Evolutionary conservation across 768 basidiomycete genomes (phyloP), one percentile per base, ranked within the genome.

Genomic region (Kwoniella sp.): DNA sequence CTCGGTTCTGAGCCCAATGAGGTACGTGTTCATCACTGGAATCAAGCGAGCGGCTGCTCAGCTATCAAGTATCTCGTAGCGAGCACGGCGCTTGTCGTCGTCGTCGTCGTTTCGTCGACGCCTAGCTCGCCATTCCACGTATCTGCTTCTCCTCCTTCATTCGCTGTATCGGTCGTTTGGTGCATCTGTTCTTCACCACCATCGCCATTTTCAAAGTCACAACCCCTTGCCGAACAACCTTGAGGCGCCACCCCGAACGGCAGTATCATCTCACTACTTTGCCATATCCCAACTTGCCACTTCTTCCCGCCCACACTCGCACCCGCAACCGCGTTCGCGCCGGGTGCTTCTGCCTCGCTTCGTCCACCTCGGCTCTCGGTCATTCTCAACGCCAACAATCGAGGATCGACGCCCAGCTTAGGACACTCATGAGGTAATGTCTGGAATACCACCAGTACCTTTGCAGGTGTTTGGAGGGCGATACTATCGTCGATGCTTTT

Each of bases 61-160:
- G 68, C 74, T 26, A 75, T 72, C 9, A 76, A 56, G 54, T 76
- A 76, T 47, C 74, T 52, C 41, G 68, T 66, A 0, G 62, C 72
- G 30, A 76, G 64, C 3, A 73, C 11, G 8, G 60, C 67, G 17
- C 2, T 48, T 23, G 31, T 58, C 7, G 22, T 0, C 15, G 22
- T 17, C 37, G 41, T 58, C 50, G 31, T 28, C 52, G 47, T 56
- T 13, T 38, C 54, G 4, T 26, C 37, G n/a, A n/a, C n/a, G n/a
- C n/a, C n/a, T n/a, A n/a, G n/a, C n/a, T n/a, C n/a, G n/a, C n/a
- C n/a, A n/a, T n/a, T n/a, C n/a, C n/a, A n/a, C n/a, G n/a, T n/a
- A n/a, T n/a, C n/a, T n/a, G n/a, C n/a, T n/a, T n/a, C n/a, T n/a
- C n/a, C n/a, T n/a, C n/a, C n/a, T n/a, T n/a, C n/a, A n/a, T n/a